These are phyloP conservation scores for Phoma herbarum DNA, from an alignment of 2,329 filamentous ascomycete genomes.

Conservation along the genomic window DNA sequence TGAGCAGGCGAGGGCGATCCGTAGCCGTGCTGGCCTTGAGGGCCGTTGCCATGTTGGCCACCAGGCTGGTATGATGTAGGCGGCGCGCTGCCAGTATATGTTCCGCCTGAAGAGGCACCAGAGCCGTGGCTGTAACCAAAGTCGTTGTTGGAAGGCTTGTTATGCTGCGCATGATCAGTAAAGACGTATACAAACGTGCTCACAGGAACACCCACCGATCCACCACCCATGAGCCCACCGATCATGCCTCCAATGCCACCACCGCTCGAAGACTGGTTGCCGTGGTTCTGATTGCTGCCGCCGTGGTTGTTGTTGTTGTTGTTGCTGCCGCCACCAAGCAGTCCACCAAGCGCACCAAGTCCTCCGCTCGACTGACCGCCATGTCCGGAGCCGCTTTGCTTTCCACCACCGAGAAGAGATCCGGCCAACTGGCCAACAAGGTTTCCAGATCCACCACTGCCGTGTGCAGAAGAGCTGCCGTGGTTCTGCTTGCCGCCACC, in stretches of 20 bases:
- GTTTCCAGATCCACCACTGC: slow-evolving; percentile 49
- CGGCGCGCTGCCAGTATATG: slow-evolving; percentile 71
- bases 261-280: slow-evolving; percentile 12
- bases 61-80: slow-evolving; percentile 66
- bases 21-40: slow-evolving; percentile 33
- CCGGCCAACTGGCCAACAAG: slow-evolving; percentile 65
- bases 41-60: slow-evolving; percentile 34
- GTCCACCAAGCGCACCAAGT: slow-evolving; percentile 35
- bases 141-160: slow-evolving; percentile 54
- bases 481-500: slow-evolving; percentile 48
- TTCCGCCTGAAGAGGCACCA: slow-evolving; percentile 58
- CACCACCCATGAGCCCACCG: slow-evolving; percentile 49
- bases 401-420: slow-evolving; percentile 52
- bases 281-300: slow-evolving; percentile 12
- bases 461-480: slow-evolving; percentile 38
- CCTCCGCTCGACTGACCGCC: slow-evolving; percentile 22
- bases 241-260: slow-evolving; percentile 41
- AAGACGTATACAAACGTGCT: neutral
- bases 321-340: slow-evolving; percentile 15
- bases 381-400: slow-evolving; percentile 49
- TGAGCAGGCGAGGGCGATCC: slow-evolving; percentile 32
- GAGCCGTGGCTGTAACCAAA: slow-evolving; percentile 67
- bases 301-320: slow-evolving; percentile 6
- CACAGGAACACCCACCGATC: slow-evolving; percentile 40
- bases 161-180: slow-evolving; percentile 36